Evolutionary conservation across 257 asterid species (phyloP).

Genomic region (Jaltomata sinuosa): DNA sequence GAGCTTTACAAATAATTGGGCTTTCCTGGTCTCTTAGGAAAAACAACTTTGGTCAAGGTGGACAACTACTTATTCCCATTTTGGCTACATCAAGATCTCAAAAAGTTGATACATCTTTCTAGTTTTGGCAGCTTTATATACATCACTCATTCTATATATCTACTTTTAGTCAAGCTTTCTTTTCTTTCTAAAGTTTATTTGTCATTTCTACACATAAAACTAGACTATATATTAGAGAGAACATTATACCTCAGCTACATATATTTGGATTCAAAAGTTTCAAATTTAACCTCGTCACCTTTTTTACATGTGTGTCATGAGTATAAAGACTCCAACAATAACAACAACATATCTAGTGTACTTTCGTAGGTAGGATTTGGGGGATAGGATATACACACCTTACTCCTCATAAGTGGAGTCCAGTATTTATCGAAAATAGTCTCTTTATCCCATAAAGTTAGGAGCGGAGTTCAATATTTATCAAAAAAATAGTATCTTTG

Average conservation of each 20-base stretch:
- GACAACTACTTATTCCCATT: constrained; percentile 5
- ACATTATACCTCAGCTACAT: not conserved
- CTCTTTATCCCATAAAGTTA: too few species aligned
- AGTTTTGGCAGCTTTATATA: not conserved
- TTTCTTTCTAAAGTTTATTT: not conserved
- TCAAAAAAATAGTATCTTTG: too few species aligned
- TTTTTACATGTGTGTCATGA: not conserved
- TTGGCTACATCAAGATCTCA: constrained; percentile 22
- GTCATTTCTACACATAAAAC: not conserved
- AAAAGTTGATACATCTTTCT: constrained; percentile 4
- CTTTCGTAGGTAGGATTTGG: too few species aligned
- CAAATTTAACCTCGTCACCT: not conserved
- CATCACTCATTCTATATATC: not conserved
- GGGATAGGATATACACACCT: too few species aligned
- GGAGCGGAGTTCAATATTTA: too few species aligned
- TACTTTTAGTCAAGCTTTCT: not conserved
- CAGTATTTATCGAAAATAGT: too few species aligned
- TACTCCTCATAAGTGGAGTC: too few species aligned
- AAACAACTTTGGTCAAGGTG: constrained; percentile 17
- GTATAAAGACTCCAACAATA: too few species aligned
- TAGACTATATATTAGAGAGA: not conserved
- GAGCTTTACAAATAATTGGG: constrained; percentile 32
- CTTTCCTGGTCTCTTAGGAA: constrained; percentile 24
- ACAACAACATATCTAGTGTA: too few species aligned
- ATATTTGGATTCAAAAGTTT: not conserved